A percentile compares a stretch with the other conserved stretches of the same genome.
phyloP scores from a whole-genome alignment of 805 yeast species.

The Alloascoidea hylecoeti region DNA sequence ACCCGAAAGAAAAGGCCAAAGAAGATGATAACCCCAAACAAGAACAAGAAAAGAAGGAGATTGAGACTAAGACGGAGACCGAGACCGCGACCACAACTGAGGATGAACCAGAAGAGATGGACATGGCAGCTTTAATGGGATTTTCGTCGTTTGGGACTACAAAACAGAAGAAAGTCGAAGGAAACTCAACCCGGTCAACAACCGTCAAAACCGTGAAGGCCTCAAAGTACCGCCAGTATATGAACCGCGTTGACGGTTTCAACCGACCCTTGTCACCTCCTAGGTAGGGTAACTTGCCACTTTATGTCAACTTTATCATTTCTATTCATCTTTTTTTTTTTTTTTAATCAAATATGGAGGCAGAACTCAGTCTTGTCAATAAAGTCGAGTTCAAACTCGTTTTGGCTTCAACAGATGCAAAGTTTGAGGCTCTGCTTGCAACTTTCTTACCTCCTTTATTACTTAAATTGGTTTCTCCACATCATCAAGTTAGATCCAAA shows the following conservation, averaged over 20 bases:
- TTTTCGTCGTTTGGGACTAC: conserved; percentile 25
- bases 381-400: conserved; percentile 78
- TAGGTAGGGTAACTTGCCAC: too few relatives aligned
- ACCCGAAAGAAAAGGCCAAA: background rate
- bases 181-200: conserved; percentile 22
- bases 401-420: conserved; percentile 51
- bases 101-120: conserved; percentile 9
- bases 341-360: too few relatives aligned
- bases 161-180: conserved; percentile 24
- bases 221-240: conserved; percentile 24
- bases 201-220: conserved; percentile 13
- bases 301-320: too few relatives aligned
- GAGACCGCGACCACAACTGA: conserved; percentile 6
- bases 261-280: conserved; percentile 22
- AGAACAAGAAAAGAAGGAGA: background rate
- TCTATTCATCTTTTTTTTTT: too few relatives aligned
- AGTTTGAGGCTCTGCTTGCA: conserved; percentile 44
- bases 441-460: conserved; percentile 65
- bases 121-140: conserved; percentile 26
- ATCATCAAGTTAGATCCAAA: conserved; percentile 48
- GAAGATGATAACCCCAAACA: conserved; percentile 3
- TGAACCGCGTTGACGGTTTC: conserved; percentile 25
- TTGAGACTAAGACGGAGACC: conserved; percentile 3
- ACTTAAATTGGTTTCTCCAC: conserved; percentile 62
- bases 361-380: conserved; percentile 48